Evolutionary conservation across 2,329 filamentous ascomycete species (phyloP), one percentile per base, ranked within the genome.

Genomic region (Cercospora citrullina): DNA sequence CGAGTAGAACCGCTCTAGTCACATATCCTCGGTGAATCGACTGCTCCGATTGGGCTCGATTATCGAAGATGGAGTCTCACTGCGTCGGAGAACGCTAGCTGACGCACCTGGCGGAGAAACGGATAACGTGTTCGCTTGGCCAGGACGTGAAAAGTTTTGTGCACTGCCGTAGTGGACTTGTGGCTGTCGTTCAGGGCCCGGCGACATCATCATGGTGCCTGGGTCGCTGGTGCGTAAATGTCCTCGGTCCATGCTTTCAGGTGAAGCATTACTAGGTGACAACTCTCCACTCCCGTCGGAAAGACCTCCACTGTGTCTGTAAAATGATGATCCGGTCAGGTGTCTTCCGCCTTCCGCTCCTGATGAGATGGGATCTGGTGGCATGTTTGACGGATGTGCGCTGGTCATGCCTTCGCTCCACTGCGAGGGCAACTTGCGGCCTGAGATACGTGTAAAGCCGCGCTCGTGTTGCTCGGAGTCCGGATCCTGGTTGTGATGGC

Each of bases 401-500:
- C 79, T 80, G 18, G 76, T 81, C 80, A 84, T 82, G 65, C 82
- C 82, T 66, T 80, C 79, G 67, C 82, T 84, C 75, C 83, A 84
- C 9, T 79, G 80, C 18, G 81, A 84, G 1, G 82, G 82, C 1
- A 84, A 76, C 71, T 84, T 84, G 58, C 82, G 81, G 16, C 82
- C 82, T 2, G 82, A 83, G 10, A 84, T 78, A 8, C 81, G 76
- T 57, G 82, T 80, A 69, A 84, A 84, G 63, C 82, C 79, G 23
- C 80, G 79, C 72, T 84, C 81, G 26, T 69, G 59, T 67, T 76
- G 65, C 59, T 72, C 72, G 5, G 65, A 63, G 23, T 69, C 68
- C 16, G 67, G 30, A 48, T 67, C 72, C 39, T 77, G 65, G 74
- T 80, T 66, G 71, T 77, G 72, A 67, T 79, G 65, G 68, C 81